Conservation (phyloP, 1,284 basidiomycete species). For the Sporisorium iseilematis-ciliati region DNA sequence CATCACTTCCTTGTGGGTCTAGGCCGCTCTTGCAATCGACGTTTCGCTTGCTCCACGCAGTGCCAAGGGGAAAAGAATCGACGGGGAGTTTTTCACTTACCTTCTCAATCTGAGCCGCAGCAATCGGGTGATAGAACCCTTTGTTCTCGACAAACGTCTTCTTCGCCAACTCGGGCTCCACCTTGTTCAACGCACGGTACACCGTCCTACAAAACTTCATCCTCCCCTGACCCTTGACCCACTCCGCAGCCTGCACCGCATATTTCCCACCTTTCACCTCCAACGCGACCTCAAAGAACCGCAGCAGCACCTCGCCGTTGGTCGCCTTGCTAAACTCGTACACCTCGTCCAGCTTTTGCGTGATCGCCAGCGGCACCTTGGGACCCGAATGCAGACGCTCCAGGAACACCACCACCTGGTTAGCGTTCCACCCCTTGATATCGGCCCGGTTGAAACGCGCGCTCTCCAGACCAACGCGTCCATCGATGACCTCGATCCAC, state of each 20-base stretch:
- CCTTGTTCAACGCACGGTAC: slow-evolving; percentile 72
- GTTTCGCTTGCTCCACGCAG: no score
- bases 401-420: slow-evolving; percentile 72
- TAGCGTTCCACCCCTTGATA: slow-evolving; percentile 65
- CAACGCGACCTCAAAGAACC: slow-evolving; percentile 73
- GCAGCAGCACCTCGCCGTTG: slow-evolving; percentile 72
- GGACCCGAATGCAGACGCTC: slow-evolving; percentile 71
- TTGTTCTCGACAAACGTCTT: slow-evolving; percentile 75
- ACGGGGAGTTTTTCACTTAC: slow-evolving; percentile 45
- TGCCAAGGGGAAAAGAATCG: background rate
- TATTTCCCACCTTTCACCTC: slow-evolving; percentile 71
- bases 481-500: slow-evolving; percentile 75
- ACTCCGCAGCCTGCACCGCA: slow-evolving; percentile 72
- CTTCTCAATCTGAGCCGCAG: slow-evolving; percentile 65
- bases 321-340: slow-evolving; percentile 71
- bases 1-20: slow-evolving; percentile 23
- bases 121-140: slow-evolving; percentile 72
- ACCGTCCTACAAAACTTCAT: slow-evolving; percentile 72
- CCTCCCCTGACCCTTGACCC: slow-evolving; percentile 72
- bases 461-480: slow-evolving; percentile 16
- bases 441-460: slow-evolving; percentile 50
- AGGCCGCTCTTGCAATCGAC: no score
- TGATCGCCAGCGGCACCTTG: slow-evolving; percentile 65
- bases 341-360: slow-evolving; percentile 70
- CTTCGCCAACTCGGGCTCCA: slow-evolving; percentile 77